Percentiles rank a stretch among this genome's conserved stretches.
These are phyloP conservation scores for Avicennia marina DNA, from an alignment of 257 asterid species.

Conservation along the genomic window DNA sequence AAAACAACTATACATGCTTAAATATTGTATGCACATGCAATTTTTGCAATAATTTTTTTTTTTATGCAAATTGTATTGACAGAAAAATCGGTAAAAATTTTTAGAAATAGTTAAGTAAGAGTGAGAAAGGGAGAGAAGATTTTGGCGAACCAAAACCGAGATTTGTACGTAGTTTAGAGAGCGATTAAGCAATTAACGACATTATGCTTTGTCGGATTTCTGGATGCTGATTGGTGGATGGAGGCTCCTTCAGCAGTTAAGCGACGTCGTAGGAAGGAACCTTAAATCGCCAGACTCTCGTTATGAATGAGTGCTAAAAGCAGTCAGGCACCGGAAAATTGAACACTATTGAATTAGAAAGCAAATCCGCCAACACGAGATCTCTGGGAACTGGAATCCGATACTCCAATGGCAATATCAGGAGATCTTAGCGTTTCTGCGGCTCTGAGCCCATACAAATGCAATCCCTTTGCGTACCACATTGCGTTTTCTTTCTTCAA, in stretches of 20 bases:
- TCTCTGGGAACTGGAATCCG: slow-evolving; percentile 8
- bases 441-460: slow-evolving; percentile 48
- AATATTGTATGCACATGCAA: no score
- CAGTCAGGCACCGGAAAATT: not conserved
- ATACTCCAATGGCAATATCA: slow-evolving; percentile 43
- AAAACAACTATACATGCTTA: no score
- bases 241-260: slow-evolving; percentile 1
- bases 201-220: no score
- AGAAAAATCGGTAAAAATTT: no score
- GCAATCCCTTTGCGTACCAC: slow-evolving; percentile 49
- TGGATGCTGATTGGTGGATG: no score
- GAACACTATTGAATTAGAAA: slow-evolving; percentile 25
- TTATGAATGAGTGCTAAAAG: not conserved
- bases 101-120: no score
- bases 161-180: no score
- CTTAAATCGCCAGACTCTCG: not conserved
- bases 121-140: no score
- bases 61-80: no score
- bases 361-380: slow-evolving; percentile 9
- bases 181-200: no score
- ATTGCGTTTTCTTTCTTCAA: slow-evolving; percentile 44
- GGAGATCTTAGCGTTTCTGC: slow-evolving; percentile 83
- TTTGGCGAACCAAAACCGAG: no score
- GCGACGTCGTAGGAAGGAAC: slow-evolving; percentile 19
- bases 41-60: no score